These are phyloP conservation scores for Cytospora chrysosperma DNA, from an alignment of 2,329 filamentous ascomycete species.

Conservation along the genomic window DNA sequence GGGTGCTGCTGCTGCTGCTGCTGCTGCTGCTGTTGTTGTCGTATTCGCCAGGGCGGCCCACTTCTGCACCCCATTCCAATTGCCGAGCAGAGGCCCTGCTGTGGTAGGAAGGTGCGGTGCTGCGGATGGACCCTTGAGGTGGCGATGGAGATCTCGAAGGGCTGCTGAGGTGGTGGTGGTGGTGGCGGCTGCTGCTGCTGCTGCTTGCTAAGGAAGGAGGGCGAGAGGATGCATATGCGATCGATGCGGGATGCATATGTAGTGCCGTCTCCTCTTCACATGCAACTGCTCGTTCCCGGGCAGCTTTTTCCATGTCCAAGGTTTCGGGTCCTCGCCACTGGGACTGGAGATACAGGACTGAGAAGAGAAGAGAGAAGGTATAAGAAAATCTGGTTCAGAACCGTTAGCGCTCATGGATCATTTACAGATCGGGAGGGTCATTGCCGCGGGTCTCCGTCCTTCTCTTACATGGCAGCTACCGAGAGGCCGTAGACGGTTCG, in stretches of 20 bases:
- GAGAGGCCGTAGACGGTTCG: slow-evolving; percentile 25
- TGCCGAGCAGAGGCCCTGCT: not conserved
- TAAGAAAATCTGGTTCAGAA: slow-evolving; percentile 24
- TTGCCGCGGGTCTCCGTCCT: not conserved
- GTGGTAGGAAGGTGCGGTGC: slow-evolving; percentile 12
- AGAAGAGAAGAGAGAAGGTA: slow-evolving; percentile 23
- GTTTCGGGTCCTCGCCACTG: not conserved
- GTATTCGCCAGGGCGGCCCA: not conserved
- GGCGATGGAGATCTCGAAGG: slow-evolving; percentile 11
- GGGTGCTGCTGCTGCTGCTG: not conserved
- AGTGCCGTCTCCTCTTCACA: not conserved
- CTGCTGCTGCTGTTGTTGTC: not conserved
- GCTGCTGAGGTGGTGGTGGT: not conserved
- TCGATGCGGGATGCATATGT: slow-evolving; percentile 1
- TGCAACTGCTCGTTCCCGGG: not conserved
- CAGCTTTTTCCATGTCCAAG: slow-evolving; percentile 9
- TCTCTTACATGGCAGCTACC: slow-evolving; percentile 25
- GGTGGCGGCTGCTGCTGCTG: too few relatives aligned
- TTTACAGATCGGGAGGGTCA: not conserved
- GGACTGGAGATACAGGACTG: slow-evolving; percentile 19
- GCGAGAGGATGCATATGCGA: not conserved
- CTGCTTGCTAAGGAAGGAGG: slow-evolving; percentile 3
- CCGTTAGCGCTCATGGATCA: not conserved
- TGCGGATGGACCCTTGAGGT: slow-evolving; percentile 11
- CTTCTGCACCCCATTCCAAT: slow-evolving; percentile 1